Evolutionary conservation across 1,139 yeast species (phyloP), one percentile per base, ranked within the genome.

Genomic region (Magnusiomyces tetraspermus): DNA sequence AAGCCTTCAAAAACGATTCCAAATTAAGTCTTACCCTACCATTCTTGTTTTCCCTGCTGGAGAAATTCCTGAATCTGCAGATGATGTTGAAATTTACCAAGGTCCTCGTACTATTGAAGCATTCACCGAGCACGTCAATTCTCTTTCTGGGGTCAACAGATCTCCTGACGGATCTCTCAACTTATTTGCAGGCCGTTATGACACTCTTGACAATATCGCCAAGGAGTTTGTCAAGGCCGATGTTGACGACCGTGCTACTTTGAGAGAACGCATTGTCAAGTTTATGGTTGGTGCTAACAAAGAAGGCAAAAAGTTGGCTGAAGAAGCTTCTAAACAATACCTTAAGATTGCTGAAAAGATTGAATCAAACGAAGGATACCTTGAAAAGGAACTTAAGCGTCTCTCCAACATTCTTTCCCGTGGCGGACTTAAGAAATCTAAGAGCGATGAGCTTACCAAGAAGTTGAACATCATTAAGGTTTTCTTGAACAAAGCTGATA

Each of bases 151-250:
- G 0, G 72, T 80, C n/a, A 68, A 69, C 58, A 75, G 96, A 60
- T 69, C 71, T 36, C 53, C 61, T 1, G 76, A 75, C 42, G 95
- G 95, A 3, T 63, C 69, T 1, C 70, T 85, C 48, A 64, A 66
- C 49, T 63, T 62, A 1, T 59, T 60, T 10, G 88, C 87, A 8
- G 95, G 95, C 22, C 69, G 78, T 51, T 67, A 81, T 36, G 60
- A 63, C 1, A 71, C 68, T 3, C 55, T 80, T 33, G 80, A 79
- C 53, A 59, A 60, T 1, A 54, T 71, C 43, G 58, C 58, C 23
- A 33, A 37, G 38, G 17, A 44, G 38, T 55, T 55, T 42, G 46
- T 57, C 43, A 57, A 52, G 19, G 55, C 59, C 11, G 11, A 11
- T 28, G 31, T 28, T 28, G 31, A 28, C 11, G 11, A 28, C n/a